Conservation (phyloP, 1,284 basidiomycete genomes). For the Schizophyllum amplum region DNA sequence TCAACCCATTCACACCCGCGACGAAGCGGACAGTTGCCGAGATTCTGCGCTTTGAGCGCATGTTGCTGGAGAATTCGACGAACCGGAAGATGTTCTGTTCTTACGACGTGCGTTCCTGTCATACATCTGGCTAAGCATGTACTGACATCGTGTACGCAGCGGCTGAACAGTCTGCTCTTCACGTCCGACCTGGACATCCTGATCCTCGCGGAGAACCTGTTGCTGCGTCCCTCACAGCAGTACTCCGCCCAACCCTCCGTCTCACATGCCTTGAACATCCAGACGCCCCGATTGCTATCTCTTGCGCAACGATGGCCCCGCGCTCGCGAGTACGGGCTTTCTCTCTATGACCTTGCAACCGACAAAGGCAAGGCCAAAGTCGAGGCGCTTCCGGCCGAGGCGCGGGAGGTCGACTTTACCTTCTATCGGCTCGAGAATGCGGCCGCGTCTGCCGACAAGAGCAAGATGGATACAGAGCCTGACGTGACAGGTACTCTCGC, state of each 20-base stretch:
- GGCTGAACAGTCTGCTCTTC: constrained; percentile 82
- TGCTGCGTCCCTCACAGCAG: constrained; percentile 91
- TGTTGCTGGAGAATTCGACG: constrained; percentile 95
- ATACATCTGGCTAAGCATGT: neutral
- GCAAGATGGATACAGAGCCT: constrained; percentile 34
- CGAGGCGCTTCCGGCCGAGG: constrained; percentile 55
- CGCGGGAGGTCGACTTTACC: constrained; percentile 66
- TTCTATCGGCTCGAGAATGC: constrained; percentile 52
- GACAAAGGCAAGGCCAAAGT: constrained; percentile 43
- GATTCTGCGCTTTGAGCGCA: constrained; percentile 82
- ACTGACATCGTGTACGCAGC: constrained; percentile 38
- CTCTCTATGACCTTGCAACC: constrained; percentile 60
- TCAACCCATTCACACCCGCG: constrained; percentile 69
- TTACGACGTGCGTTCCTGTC: constrained; percentile 74
- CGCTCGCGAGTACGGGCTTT: constrained; percentile 65
- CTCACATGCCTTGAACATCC: constrained; percentile 69
- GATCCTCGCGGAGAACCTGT: constrained; percentile 75
- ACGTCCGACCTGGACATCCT: constrained; percentile 89
- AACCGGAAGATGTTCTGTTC: constrained; percentile 96
- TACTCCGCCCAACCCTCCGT: constrained; percentile 81
- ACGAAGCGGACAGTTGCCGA: constrained; percentile 76
- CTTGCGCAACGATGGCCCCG: constrained; percentile 70
- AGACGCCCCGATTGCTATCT: constrained; percentile 62
- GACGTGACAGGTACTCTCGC: constrained; percentile 25
- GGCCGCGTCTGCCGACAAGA: constrained; percentile 32